A percentile compares a stretch with the other conserved stretches of the same genome.
Evolutionary conservation across 2,329 filamentous ascomycete genomes (phyloP).

Genomic region (Calonectria crousiana): DNA sequence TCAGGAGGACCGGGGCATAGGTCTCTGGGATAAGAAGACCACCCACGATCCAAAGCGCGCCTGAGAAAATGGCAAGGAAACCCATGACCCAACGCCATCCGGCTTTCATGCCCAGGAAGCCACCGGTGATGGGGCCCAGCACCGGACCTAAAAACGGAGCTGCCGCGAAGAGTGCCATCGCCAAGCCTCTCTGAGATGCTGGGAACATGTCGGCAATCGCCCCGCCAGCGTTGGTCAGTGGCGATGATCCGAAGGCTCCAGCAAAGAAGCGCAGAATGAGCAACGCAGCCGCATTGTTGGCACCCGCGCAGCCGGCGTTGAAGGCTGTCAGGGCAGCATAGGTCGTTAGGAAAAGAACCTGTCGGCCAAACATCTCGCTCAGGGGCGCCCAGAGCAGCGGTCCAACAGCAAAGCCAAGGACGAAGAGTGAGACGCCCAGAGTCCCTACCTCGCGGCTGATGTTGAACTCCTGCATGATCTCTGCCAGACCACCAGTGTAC

Average conservation of each 20-base stretch:
- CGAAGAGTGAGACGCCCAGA: background rate
- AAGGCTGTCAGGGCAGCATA: conserved; percentile 6
- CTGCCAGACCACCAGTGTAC: background rate
- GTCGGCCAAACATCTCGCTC: conserved; percentile 2
- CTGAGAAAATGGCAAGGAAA: conserved; percentile 3
- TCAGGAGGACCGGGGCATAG: background rate
- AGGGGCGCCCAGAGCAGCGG: conserved; percentile 4
- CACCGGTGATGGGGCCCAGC: background rate
- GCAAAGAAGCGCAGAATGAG: conserved; percentile 1
- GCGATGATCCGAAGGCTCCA: conserved; percentile 1
- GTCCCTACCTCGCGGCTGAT: background rate
- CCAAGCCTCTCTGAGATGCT: background rate
- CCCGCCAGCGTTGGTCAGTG: conserved; percentile 1
- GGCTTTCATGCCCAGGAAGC: background rate
- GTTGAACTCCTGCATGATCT: background rate
- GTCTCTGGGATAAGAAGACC: background rate
- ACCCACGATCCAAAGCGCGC: background rate
- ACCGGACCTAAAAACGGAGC: background rate
- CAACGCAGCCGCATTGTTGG: background rate
- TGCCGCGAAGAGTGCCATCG: background rate
- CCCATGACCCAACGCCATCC: conserved; percentile 6
- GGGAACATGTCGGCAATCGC: conserved; percentile 6
- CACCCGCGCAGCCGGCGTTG: background rate
- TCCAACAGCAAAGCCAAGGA: background rate
- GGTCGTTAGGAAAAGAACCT: background rate